These are phyloP conservation scores for Metarhizium anisopliae DNA, from an alignment of 2,329 filamentous ascomycete genomes.

Conservation along the genomic window DNA sequence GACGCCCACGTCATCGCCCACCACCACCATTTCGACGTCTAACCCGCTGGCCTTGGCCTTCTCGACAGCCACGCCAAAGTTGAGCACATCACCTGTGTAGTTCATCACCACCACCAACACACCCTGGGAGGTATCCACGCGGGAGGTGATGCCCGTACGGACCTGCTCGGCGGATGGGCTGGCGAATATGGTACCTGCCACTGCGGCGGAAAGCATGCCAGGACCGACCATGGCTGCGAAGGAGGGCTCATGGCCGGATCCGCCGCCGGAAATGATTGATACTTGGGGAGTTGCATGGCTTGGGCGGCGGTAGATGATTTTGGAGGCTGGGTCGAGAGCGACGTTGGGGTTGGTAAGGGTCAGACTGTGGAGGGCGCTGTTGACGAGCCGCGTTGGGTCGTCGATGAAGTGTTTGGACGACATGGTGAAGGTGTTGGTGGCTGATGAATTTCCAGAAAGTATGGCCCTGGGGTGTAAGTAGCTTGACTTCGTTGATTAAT, in stretches of 20 bases:
- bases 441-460: neutral
- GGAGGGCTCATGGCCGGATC: conserved; percentile 82
- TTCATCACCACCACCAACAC: conserved; percentile 94
- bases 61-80: conserved; percentile 90
- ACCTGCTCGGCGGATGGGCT: conserved; percentile 78
- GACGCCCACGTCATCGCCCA: conserved; percentile 87
- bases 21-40: conserved; percentile 78
- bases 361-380: conserved; percentile 64
- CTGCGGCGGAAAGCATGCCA: conserved; percentile 71
- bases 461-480: too few species aligned
- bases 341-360: conserved; percentile 79
- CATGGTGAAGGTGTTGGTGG: conserved; percentile 18
- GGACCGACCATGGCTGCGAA: conserved; percentile 79
- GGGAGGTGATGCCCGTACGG: conserved; percentile 61
- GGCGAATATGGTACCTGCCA: conserved; percentile 82
- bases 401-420: conserved; percentile 81
- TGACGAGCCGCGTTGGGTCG: conserved; percentile 70
- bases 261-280: conserved; percentile 79
- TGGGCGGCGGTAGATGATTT: conserved; percentile 71
- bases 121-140: conserved; percentile 63
- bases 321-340: conserved; percentile 69
- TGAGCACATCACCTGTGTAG: conserved; percentile 82
- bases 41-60: conserved; percentile 77
- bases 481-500: too few species aligned
- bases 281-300: conserved; percentile 49